These are phyloP conservation scores for Lachancea mirantina DNA, from an alignment of 805 yeast species.

Conservation along the genomic window DNA sequence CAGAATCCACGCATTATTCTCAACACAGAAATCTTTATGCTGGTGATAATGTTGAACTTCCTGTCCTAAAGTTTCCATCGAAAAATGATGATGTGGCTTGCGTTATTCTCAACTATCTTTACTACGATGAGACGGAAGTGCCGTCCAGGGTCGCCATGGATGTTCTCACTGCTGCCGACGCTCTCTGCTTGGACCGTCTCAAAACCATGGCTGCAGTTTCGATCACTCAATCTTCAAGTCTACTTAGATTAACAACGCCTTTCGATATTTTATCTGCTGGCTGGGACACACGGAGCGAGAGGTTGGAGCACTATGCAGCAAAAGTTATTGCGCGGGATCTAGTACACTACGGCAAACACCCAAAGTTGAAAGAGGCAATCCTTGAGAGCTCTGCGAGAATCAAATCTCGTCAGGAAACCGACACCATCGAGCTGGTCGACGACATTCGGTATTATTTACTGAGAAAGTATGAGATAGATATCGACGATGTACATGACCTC, in stretches of 20 bases:
- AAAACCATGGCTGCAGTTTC: constrained; percentile 54
- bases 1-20: constrained; percentile 24
- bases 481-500: constrained; percentile 22
- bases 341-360: constrained; percentile 29
- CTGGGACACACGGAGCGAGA: constrained; percentile 60
- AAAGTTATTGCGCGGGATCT: constrained; percentile 48
- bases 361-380: constrained; percentile 34
- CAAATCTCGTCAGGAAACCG: constrained; percentile 57
- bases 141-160: constrained; percentile 48
- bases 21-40: constrained; percentile 4
- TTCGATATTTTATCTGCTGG: constrained; percentile 56
- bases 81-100: constrained; percentile 37
- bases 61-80: constrained; percentile 26
- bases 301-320: constrained; percentile 60
- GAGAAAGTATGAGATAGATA: constrained; percentile 25
- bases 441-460: constrained; percentile 61
- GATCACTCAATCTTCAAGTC: constrained; percentile 28
- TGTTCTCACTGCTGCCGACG: constrained; percentile 51
- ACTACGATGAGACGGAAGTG: constrained; percentile 51
- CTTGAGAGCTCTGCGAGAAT: constrained; percentile 51
- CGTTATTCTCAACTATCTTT: constrained; percentile 46
- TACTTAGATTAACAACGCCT: constrained; percentile 32
- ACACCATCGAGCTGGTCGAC: constrained; percentile 72
- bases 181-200: constrained; percentile 49
- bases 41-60: constrained; percentile 3